These are phyloP conservation scores for Globisporangium barbulae DNA, from an alignment of 352 stramenopile species.

Conservation along the genomic window DNA sequence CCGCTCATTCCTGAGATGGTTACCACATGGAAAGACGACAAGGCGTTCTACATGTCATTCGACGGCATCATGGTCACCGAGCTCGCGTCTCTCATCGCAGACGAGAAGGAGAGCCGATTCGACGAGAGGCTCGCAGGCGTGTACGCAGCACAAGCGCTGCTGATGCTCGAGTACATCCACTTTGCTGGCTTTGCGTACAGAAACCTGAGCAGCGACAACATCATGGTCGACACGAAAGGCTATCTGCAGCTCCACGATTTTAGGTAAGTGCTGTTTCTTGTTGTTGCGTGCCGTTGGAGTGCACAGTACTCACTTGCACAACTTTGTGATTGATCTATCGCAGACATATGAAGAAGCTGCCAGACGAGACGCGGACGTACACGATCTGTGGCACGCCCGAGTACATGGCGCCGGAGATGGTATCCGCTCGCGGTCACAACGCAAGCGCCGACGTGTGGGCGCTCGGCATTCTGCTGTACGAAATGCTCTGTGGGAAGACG, in stretches of 20 bases:
- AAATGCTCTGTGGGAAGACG: conserved; percentile 84
- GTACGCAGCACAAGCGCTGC: conserved; percentile 66
- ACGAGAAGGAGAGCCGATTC: conserved; percentile 55
- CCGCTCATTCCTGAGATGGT: conserved; percentile 71
- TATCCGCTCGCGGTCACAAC: conserved; percentile 78
- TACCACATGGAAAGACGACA: conserved; percentile 73
- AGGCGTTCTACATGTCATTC: conserved; percentile 79
- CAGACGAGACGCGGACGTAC: conserved; percentile 75
- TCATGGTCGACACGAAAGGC: conserved; percentile 75
- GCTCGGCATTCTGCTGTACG: conserved; percentile 82
- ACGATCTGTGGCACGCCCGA: conserved; percentile 88
- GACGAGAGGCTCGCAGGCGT: conserved; percentile 49
- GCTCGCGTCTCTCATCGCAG: conserved; percentile 51
- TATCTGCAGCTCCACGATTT: conserved; percentile 88
- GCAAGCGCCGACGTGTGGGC: conserved; percentile 82
- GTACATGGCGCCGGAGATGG: conserved; percentile 89
- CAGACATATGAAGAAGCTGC: conserved; percentile 80
- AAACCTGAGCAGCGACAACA: conserved; percentile 83
- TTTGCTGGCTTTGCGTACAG: conserved; percentile 76
- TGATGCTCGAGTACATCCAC: conserved; percentile 86
- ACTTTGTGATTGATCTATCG: background rate
- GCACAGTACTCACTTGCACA: too few relatives aligned
- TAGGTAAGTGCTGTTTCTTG: conserved; percentile 21
- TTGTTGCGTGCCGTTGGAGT: background rate
- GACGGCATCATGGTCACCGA: conserved; percentile 69